These are phyloP conservation scores for Drosera capensis DNA, from an alignment of 148 eudicot species.

Conservation along the genomic window DNA sequence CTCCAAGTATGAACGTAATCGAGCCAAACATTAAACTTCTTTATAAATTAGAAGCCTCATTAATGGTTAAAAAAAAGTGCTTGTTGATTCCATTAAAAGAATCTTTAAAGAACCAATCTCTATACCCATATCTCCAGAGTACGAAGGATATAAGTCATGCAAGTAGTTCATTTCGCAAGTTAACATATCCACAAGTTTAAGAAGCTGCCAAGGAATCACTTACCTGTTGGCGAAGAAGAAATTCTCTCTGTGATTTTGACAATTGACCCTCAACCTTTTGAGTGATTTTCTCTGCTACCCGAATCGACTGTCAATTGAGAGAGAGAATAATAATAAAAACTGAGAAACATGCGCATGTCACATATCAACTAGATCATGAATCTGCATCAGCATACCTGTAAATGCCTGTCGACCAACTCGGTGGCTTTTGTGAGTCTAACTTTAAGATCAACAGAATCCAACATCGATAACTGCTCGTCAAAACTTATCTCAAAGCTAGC, in stretches of 20 bases:
- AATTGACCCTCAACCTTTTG: slow-evolving; percentile 98
- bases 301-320: slow-evolving; percentile 53
- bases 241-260: slow-evolving; percentile 94
- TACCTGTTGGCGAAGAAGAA: slow-evolving; percentile 97
- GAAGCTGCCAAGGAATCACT: too few species aligned
- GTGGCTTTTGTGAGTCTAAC: slow-evolving; percentile 92
- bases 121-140: too few species aligned
- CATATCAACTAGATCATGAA: not conserved
- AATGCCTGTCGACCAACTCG: slow-evolving; percentile 89
- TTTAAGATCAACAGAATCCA: slow-evolving; percentile 91
- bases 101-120: too few species aligned
- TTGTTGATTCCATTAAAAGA: too few species aligned
- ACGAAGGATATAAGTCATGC: not conserved
- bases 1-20: too few species aligned
- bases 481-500: slow-evolving; percentile 99
- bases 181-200: not conserved
- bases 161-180: not conserved
- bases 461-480: slow-evolving; percentile 93
- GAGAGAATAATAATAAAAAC: not conserved
- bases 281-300: slow-evolving; percentile 98
- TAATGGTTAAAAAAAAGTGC: too few species aligned
- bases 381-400: slow-evolving; percentile 47
- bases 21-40: too few species aligned
- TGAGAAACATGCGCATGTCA: not conserved
- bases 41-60: too few species aligned